A percentile compares a stretch with the other conserved stretches of the same genome.
Evolutionary conservation across 2,329 filamentous ascomycete genomes (phyloP).

Genomic region (Aspergillus hiratsukae): DNA sequence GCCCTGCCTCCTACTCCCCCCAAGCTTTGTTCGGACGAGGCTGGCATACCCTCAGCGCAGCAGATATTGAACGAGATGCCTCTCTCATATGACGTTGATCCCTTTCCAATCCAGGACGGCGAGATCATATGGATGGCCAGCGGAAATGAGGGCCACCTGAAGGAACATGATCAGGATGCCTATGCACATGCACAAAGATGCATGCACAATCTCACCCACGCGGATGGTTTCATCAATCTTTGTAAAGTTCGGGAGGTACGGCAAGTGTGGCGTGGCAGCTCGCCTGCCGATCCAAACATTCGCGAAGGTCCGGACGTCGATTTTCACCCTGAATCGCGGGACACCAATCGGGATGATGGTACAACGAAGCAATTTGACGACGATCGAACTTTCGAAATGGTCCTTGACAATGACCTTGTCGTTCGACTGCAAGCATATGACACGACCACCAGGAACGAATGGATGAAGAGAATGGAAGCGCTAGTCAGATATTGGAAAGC

Average conservation of each 20-base stretch:
- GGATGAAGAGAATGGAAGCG: constrained; percentile 55
- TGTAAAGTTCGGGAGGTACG: constrained; percentile 55
- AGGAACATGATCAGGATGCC: constrained; percentile 54
- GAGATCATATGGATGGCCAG: constrained; percentile 54
- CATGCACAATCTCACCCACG: constrained; percentile 52
- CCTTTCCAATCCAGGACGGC: constrained; percentile 53
- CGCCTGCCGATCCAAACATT: constrained; percentile 50
- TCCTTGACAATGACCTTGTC: constrained; percentile 58
- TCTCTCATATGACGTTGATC: constrained; percentile 58
- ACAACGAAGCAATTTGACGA: constrained; percentile 51
- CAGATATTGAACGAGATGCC: constrained; percentile 56
- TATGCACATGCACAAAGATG: constrained; percentile 56
- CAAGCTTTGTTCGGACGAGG: constrained; percentile 43
- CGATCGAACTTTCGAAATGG: constrained; percentile 57
- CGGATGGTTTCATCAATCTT: constrained; percentile 63
- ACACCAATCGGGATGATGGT: constrained; percentile 50
- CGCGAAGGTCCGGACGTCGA: constrained; percentile 52
- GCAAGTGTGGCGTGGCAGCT: constrained; percentile 49
- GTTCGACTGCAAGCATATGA: constrained; percentile 59
- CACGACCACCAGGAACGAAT: constrained; percentile 54
- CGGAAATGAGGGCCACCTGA: constrained; percentile 43
- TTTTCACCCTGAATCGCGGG: constrained; percentile 47
- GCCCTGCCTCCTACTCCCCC: constrained; percentile 58
- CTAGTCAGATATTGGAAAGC: constrained; percentile 60
- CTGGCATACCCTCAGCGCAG: constrained; percentile 49